Percentiles rank a stretch among this genome's conserved stretches.
phyloP scores from a whole-genome alignment of 73 alveolate species.

The Paramecium biaurelia region DNA sequence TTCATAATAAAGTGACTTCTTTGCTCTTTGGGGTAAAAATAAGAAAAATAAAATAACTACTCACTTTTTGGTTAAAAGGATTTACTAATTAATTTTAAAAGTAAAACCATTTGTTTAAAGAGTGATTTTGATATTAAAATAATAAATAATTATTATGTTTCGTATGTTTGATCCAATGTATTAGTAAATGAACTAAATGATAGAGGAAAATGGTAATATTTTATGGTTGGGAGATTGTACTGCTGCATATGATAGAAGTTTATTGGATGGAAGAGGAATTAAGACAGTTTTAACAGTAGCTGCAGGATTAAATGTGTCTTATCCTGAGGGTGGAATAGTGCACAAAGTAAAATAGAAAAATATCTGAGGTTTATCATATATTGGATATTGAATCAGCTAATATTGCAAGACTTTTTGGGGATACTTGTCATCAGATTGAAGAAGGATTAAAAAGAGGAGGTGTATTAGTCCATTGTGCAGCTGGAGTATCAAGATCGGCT shows the following conservation, averaged over 20 bases:
- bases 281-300: constrained; percentile 65
- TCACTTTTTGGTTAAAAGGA: background rate
- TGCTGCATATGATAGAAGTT: constrained; percentile 64
- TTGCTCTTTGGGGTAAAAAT: too few relatives aligned
- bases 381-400: constrained; percentile 15
- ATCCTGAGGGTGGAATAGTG: constrained; percentile 48
- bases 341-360: background rate
- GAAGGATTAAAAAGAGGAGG: constrained; percentile 41
- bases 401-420: background rate
- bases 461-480: constrained; percentile 78
- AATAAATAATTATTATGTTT: background rate
- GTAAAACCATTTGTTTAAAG: background rate
- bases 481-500: constrained; percentile 76
- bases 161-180: constrained; percentile 42
- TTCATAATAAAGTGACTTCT: background rate
- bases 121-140: background rate
- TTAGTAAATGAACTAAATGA: constrained; percentile 35
- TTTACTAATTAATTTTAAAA: background rate
- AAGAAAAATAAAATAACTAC: background rate
- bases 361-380: background rate
- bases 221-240: constrained; percentile 66
- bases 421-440: background rate
- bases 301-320: constrained; percentile 42
- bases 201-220: constrained; percentile 45
- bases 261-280: constrained; percentile 30